Conservation (phyloP, 169 alveolate species). For the Condylostoma magnum region DNA sequence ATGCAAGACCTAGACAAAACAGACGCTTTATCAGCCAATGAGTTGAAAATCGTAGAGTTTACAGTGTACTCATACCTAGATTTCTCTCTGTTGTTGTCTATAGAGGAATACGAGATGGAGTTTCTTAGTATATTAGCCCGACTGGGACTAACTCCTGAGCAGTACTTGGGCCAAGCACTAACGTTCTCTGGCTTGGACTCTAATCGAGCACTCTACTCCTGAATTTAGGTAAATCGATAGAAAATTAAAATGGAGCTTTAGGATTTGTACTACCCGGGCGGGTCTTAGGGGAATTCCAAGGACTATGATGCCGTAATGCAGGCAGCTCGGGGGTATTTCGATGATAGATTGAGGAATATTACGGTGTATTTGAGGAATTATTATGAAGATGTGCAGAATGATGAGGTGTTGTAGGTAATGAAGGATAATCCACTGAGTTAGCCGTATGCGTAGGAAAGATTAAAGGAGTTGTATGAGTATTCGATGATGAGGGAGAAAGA, state of each 20-base stretch:
- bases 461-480: slow-evolving; percentile 20
- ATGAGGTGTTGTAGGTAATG: slow-evolving; percentile 11
- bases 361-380: slow-evolving; percentile 7
- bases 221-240: no score
- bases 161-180: not conserved
- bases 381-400: slow-evolving; percentile 4
- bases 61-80: slow-evolving; percentile 8
- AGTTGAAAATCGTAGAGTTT: not conserved
- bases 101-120: not conserved
- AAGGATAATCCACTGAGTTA: slow-evolving; percentile 12
- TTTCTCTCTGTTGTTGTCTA: not conserved
- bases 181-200: no score
- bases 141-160: not conserved
- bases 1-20: not conserved
- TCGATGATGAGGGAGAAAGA: slow-evolving; percentile 17
- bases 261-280: no score
- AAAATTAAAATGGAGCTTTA: no score
- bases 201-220: no score
- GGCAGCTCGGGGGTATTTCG: not conserved
- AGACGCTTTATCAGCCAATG: not conserved
- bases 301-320: not conserved
- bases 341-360: slow-evolving; percentile 20
- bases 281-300: no score
- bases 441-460: not conserved
- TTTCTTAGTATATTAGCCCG: not conserved